Conservation (phyloP, 495 filamentous ascomycete species). For the Aspergillus mulundensis region DNA sequence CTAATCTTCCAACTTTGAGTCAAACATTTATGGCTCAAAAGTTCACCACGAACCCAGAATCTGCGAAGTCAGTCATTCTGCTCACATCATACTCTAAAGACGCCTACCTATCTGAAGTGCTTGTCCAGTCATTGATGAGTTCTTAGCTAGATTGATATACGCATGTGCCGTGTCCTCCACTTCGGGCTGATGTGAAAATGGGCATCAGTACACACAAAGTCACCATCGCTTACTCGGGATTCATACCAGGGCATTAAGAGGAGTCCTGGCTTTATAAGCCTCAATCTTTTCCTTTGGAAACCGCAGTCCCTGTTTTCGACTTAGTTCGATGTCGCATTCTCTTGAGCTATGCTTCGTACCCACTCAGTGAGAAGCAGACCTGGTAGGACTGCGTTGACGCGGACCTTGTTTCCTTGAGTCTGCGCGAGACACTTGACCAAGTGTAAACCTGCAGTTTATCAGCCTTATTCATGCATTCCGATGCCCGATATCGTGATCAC, state of each 20-base stretch:
- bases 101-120: slow-evolving; percentile 49
- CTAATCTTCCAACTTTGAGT: neutral
- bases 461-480: slow-evolving; percentile 2
- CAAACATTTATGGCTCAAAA: slow-evolving; percentile 4
- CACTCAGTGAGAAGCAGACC: slow-evolving; percentile 70
- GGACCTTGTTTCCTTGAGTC: slow-evolving; percentile 60
- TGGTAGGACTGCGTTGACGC: slow-evolving; percentile 65
- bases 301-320: slow-evolving; percentile 35
- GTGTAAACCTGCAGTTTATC: slow-evolving; percentile 47
- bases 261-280: slow-evolving; percentile 30
- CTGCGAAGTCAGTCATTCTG: slow-evolving; percentile 21
- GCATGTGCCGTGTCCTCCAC: slow-evolving; percentile 54
- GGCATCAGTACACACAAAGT: slow-evolving; percentile 9
- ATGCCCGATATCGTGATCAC: neutral
- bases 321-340: slow-evolving; percentile 2
- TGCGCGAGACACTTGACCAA: slow-evolving; percentile 69
- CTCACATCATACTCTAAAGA: neutral
- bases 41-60: slow-evolving; percentile 34
- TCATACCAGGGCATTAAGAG: slow-evolving; percentile 44
- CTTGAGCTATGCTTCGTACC: slow-evolving; percentile 37
- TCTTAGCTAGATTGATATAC: slow-evolving; percentile 50
- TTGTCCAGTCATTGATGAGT: slow-evolving; percentile 56
- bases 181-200: slow-evolving; percentile 35
- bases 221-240: neutral
- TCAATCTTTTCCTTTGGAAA: slow-evolving; percentile 43